Base-by-base conservation (phyloP, 805 yeast genomes). In the Komagataella phaffii region DNA sequence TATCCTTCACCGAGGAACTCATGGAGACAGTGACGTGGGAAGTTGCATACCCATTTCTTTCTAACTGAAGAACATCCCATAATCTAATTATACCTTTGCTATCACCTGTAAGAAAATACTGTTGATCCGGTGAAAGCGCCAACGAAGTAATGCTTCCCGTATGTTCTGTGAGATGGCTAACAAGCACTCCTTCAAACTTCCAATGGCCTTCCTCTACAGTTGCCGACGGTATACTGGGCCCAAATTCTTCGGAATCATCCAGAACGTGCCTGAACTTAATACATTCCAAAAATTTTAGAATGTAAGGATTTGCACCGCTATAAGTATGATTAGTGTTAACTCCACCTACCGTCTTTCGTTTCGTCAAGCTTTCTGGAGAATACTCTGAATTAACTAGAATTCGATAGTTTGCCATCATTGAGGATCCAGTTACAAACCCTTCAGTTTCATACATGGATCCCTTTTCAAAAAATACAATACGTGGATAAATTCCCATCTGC, bases 81-180 rank as follows among this genome's bases (percentile, higher is more conserved):
- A 91, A 64, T 56, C 80, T 83, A 45, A 93, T 59, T 1, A 68
- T 61, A 0, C 97, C 96, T 24, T 76, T 75, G 49, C 81, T 85
- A 6, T 93, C 87, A 2, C 89, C 96, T 1, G 93, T 81, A 2
- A 88, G 68, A 55, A 91, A 81, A 56, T 78, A 83, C 21, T 76
- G 76, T 14, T 79, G 74, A 24, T 83, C 81, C 0, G 84, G 81
- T 4, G 86, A 74, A 0, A 78, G 75, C 1, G 73, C 77, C 7
- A 88, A 61, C 24, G 81, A 67, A 19, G 73, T 79, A n/a, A 89
- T 69, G 2, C 79, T 50, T 0, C 78, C 71, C n/a, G 68, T 68
- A 58, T 83, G 88, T 46, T 85, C 88, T 45, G 77, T 71, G 48
- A 87, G 67, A 51, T 77, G 80, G 0, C 89, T 76, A 2, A 85